Conservation (phyloP, 2,329 filamentous ascomycete species). For the Venturiaceae sp. region DNA sequence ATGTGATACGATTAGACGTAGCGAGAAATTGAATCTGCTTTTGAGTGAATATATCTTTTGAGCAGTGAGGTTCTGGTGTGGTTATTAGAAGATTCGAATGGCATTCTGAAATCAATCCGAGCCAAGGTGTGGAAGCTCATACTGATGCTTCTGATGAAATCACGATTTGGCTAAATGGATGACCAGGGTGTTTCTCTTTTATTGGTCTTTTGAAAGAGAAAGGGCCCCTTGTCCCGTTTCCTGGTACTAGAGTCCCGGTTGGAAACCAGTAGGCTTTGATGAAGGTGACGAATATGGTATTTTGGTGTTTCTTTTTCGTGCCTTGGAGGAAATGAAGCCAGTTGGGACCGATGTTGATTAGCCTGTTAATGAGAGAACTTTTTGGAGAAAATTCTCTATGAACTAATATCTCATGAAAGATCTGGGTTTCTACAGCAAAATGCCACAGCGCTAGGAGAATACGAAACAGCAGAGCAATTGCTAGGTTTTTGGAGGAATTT, state of each 20-base stretch:
- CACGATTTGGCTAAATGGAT: conserved; percentile 16
- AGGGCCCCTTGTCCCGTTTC: conserved; percentile 12
- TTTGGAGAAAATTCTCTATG: too few relatives aligned
- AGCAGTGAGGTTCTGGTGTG: too few relatives aligned
- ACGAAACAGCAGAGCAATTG: conserved; percentile 15
- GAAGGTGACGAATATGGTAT: not conserved
- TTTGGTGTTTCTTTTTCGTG: not conserved
- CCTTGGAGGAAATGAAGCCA: not conserved
- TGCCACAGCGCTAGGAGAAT: conserved; percentile 13
- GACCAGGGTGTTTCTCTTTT: conserved; percentile 11
- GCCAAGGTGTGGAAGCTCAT: too few relatives aligned
- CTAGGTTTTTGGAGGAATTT: conserved; percentile 15
- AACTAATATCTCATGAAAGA: not conserved
- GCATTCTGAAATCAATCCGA: too few relatives aligned
- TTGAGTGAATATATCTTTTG: too few relatives aligned
- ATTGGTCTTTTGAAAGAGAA: conserved; percentile 12
- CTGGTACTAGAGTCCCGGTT: conserved; percentile 30
- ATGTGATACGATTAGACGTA: not conserved
- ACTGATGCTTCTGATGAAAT: conserved; percentile 12
- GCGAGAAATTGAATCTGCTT: not conserved
- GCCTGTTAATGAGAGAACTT: not conserved
- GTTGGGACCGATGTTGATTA: not conserved
- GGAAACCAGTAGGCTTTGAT: conserved; percentile 1
- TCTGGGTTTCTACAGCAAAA: not conserved
- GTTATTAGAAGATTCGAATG: too few relatives aligned